Base-by-base conservation (phyloP, 345 rosid genomes). In the Euphorbia tirucalli region DNA sequence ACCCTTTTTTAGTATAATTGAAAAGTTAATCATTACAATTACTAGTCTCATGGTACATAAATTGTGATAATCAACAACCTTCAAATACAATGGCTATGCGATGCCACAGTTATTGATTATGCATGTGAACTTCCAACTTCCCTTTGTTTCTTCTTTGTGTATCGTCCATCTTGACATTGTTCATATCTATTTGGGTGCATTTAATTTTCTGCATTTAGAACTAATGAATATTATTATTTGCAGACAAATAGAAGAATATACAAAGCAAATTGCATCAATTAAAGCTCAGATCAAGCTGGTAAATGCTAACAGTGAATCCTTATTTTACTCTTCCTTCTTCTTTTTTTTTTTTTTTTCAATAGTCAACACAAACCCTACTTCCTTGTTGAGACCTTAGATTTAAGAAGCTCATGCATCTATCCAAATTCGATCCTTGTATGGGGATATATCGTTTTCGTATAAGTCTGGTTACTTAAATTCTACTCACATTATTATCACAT, bases 221-320 rank as follows among this genome's bases (percentile, higher is more conserved):
- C 43, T 61, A 63, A 60, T 50, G 21, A 22, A 58, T 46, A 60
- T 56, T 74, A 70, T 25, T 62, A n/a, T 46, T 44, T 74, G 77
- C 91, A 92, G 97, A 77, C 83, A 88, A 83, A 65, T 88, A 76
- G 89, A 87, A 74, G 93, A 95, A 65, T 83, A 83, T 67, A 87
- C 85, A 54, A 66, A 56, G 22, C 69, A 84, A 65, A 85, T 92
- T 31, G 88, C 93, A 10, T 80, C 87, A 69, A 92, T 92, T 61
- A 92, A 90, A 82, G 93, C 89, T 10, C 92, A 88, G 67, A 94
- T 94, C 75, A 90, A 94, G 79, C 54, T 84, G 85, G 93, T 94
- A 83, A 11, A 11, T 61, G n/a, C 22, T 18, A 11, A 0, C 31
- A 9, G 18, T 27, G n/a, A 28, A 19, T 11, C 32, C 41, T 57